Conservation (phyloP, 768 basidiomycete genomes). For the Boletus rubescentipes region DNA sequence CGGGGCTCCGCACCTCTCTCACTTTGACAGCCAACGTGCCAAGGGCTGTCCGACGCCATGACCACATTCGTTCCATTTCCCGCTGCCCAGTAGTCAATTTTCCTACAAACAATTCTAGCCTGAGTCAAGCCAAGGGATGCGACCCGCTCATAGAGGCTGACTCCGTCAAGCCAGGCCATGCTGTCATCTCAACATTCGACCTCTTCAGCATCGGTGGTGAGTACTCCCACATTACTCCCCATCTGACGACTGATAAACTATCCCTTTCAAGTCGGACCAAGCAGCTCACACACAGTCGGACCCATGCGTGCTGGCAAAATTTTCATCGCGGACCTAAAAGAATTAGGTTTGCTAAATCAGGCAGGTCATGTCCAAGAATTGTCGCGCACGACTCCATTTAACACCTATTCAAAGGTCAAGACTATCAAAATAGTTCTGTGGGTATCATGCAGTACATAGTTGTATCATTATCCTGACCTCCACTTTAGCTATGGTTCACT, state of each 20-base stretch:
- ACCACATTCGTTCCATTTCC: conserved; percentile 17
- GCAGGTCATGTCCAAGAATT: conserved; percentile 34
- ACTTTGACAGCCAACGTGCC: neutral
- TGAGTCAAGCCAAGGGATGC: neutral
- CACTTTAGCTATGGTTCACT: conserved; percentile 77
- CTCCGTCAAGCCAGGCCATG: conserved; percentile 60
- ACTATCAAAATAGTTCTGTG: conserved; percentile 85
- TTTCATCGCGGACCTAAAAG: conserved; percentile 73
- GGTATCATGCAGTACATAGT: conserved; percentile 20
- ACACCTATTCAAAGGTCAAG: conserved; percentile 49
- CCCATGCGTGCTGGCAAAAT: conserved; percentile 94
- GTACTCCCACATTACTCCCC: conserved; percentile 18
- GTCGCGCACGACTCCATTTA: neutral
- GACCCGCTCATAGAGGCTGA: conserved; percentile 9
- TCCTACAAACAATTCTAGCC: conserved; percentile 7
- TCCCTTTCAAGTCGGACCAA: conserved; percentile 54
- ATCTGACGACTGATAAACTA: neutral
- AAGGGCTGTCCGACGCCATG: neutral
- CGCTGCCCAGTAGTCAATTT: neutral
- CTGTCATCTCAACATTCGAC: conserved; percentile 92
- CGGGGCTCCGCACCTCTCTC: conserved; percentile 2
- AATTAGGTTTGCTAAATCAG: conserved; percentile 68
- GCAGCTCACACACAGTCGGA: conserved; percentile 67
- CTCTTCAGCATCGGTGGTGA: conserved; percentile 87
- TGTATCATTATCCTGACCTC: neutral